These are phyloP conservation scores for Colletotrichum sp. DNA, from an alignment of 2,329 filamentous ascomycete species.

Conservation along the genomic window DNA sequence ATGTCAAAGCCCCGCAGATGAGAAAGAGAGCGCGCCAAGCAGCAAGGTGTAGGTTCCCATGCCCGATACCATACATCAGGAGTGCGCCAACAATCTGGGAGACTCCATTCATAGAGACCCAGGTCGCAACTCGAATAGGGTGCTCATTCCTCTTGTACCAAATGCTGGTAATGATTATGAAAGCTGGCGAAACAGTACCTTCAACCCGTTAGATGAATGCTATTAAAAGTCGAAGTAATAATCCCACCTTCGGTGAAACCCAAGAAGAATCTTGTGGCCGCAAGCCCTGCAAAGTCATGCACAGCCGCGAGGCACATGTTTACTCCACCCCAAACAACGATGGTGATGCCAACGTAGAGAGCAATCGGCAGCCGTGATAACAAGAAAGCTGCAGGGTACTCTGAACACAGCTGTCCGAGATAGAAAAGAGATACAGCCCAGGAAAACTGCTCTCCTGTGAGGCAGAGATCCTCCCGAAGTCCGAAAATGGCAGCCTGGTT, in stretches of 20 bases:
- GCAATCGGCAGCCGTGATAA: slow-evolving; percentile 15
- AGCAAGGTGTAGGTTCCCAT: slow-evolving; percentile 4
- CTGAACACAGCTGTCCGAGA: slow-evolving; percentile 17
- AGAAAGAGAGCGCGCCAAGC: slow-evolving; percentile 25
- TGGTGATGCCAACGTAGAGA: slow-evolving; percentile 17
- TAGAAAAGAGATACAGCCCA: slow-evolving; percentile 20
- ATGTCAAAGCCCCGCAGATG: slow-evolving; percentile 16
- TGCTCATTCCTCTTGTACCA: slow-evolving; percentile 36
- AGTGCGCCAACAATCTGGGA: slow-evolving; percentile 31
- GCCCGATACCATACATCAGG: slow-evolving; percentile 32
- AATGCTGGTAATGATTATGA: slow-evolving; percentile 34
- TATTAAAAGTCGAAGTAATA: background rate
- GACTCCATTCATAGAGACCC: slow-evolving; percentile 33
- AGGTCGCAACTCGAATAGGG: slow-evolving; percentile 30
- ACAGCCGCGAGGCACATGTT: slow-evolving; percentile 29
- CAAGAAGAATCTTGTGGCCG: slow-evolving; percentile 30
- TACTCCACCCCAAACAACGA: slow-evolving; percentile 26
- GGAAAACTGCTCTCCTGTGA: slow-evolving; percentile 17
- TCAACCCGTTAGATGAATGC: background rate
- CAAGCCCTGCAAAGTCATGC: slow-evolving; percentile 27
- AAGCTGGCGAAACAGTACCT: slow-evolving; percentile 34
- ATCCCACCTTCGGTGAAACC: slow-evolving; percentile 30
- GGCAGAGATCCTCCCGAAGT: background rate
- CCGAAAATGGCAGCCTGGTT: slow-evolving; percentile 12
- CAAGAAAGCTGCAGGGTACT: slow-evolving; percentile 15